Conservation (phyloP, 2,329 filamentous ascomycete genomes). For the Byssothecium circinans region DNA sequence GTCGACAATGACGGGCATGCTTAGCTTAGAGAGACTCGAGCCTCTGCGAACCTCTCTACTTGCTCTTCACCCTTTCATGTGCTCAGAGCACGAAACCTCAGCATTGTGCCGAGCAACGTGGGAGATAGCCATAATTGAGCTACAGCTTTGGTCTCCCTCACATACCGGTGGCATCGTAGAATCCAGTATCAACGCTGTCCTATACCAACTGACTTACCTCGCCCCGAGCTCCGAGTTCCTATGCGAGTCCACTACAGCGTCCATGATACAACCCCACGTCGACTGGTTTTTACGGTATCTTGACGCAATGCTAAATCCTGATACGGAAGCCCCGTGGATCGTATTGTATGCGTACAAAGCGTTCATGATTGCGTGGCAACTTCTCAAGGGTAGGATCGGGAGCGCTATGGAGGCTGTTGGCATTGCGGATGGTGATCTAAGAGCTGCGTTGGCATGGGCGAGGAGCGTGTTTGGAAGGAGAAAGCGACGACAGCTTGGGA, state of each 20-base stretch:
- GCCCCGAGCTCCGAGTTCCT: conserved; percentile 20
- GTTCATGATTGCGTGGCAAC: conserved; percentile 28
- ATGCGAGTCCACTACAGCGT: conserved; percentile 15
- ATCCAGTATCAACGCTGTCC: conserved; percentile 18
- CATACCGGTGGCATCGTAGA: conserved; percentile 26
- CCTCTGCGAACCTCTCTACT: conserved; percentile 19
- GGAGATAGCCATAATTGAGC: conserved; percentile 27
- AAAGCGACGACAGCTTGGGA: conserved; percentile 20
- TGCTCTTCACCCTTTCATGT: conserved; percentile 15
- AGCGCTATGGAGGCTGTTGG: conserved; percentile 21
- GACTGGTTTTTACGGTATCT: conserved; percentile 29
- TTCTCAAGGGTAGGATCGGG: conserved; percentile 12
- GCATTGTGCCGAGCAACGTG: conserved; percentile 21
- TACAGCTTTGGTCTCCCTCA: conserved; percentile 29
- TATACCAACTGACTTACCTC: conserved; percentile 18
- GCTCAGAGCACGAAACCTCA: conserved; percentile 3
- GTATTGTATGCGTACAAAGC: conserved; percentile 25
- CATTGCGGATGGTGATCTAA: conserved; percentile 16
- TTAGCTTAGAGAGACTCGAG: conserved; percentile 23
- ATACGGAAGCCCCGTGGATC: conserved; percentile 22
- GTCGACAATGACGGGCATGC: conserved; percentile 27
- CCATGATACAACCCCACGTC: conserved; percentile 21
- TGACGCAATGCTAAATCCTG: conserved; percentile 11
- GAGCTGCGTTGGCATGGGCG: conserved; percentile 20
- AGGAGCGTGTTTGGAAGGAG: conserved; percentile 18